Evolutionary conservation across 257 asterid genomes (phyloP), one percentile per base, ranked within the genome.

Genomic region (Petunia axillaris): DNA sequence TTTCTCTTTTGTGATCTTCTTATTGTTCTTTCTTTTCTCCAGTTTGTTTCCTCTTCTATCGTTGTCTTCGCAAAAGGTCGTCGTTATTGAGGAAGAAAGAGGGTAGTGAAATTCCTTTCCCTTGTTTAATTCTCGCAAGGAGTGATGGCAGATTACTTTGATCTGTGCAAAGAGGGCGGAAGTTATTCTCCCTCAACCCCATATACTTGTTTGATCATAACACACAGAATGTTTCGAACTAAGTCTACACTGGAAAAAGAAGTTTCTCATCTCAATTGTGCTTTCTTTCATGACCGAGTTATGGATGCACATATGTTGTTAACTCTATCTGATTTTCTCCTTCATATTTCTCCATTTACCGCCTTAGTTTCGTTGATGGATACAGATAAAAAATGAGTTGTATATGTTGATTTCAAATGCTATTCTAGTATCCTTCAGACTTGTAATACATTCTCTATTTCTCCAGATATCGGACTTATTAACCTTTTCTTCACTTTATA

Each of bases 401-500:
- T 41, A 16, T 46, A 70, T 41, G 10, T 48, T 46, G 8, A 9
- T 70, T 44, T 46, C 77, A 9, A 46, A 46, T 1, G 43, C 59
- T 70, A 53, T 70, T 70, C 77, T 46, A 46, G 43, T 25, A 70
- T 70, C 41, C 57, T 46, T 70, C 16, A 70, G 77, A 46, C 41
- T 16, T 46, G 40, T 48, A 46, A 37, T 46, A 9, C 8, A 25
- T 16, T 70, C 16, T 70, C 77, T 70, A 10, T 70, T 43, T 46
- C 77, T 48, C 59, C 77, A 2, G 9, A 46, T 70, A 46, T 70
- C 25, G 58, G 8, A 70, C 59, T 68, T 70, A 36, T 25, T 85
- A 79, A 88, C 77, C 75, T 62, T 77, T 77, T 79, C 60, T 62
- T 35, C 81, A 57, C 11, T 80, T 78, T 75, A 82, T 82, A 76